Evolutionary conservation across 2,329 filamentous ascomycete species (phyloP), one percentile per base, ranked within the genome.

Genomic region (Xylaria sp.): DNA sequence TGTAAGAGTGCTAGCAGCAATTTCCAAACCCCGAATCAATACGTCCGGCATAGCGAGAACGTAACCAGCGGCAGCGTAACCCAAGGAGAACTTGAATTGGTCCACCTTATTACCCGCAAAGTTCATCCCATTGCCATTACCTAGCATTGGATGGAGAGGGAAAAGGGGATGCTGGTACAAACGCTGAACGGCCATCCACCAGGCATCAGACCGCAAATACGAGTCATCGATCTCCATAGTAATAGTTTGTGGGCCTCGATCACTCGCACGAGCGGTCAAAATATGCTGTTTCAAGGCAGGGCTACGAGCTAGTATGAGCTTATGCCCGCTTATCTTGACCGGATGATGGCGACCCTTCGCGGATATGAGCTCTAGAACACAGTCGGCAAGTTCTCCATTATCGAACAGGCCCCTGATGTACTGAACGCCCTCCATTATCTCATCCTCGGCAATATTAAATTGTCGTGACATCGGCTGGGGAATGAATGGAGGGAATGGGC

Each of bases 11-110:
- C 84, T 82, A 42, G 84, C 81, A 1, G 88, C 89, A 68, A 91
- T 83, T 56, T 88, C 85, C 30, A 90, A 80, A 42, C 89, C 90
- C 42, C 88, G 85, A 54, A 83, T 78, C 11, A 86, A 81, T 30
- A 92, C 83, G 27, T 84, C 83, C 2, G 81, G 82, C 75, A 90
- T 85, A 48, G 82, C 81, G 17, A 93, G 81, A 47, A 88, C 80
- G 58, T 86, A 82, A 0, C 89, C 90, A 4, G 89, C 86, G 30
- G 89, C 88, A 54, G 89, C 85, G 74, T 92, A 91, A 27, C 88
- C 88, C 21, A 93, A 79, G n/a, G 85, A 85, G 69, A 87, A 86
- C 36, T 84, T 80, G 66, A 88, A 83, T 21, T 82, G 83, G 7
- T 85, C 83, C 24, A 75, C 72, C 53, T 78, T 71, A 58, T 81